These are phyloP conservation scores for Elongisporangium undulatum DNA, from an alignment of 352 stramenopile species.

Conservation along the genomic window DNA sequence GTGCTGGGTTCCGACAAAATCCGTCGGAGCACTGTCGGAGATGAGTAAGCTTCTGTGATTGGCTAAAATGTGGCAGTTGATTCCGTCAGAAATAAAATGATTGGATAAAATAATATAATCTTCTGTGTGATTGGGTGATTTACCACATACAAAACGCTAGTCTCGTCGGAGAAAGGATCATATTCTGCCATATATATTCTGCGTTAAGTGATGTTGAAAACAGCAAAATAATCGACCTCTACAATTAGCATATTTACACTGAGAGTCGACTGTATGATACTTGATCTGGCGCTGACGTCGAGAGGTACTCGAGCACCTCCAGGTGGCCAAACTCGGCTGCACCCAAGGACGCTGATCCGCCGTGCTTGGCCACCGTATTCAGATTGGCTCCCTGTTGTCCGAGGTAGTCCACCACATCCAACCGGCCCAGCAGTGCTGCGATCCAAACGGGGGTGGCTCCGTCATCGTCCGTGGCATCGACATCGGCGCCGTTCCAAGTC, in stretches of 20 bases:
- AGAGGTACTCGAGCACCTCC: slow-evolving; percentile 30
- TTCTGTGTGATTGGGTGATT: no score
- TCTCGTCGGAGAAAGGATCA: no score
- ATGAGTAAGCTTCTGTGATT: no score
- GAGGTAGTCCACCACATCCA: slow-evolving; percentile 30
- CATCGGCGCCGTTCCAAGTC: slow-evolving; percentile 9
- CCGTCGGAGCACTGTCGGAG: no score
- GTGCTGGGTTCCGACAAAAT: no score
- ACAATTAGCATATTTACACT: background rate
- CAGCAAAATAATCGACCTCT: background rate
- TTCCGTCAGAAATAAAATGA: no score
- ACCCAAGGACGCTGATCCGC: slow-evolving; percentile 16
- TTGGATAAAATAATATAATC: no score
- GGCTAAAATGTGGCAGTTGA: no score
- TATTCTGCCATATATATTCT: no score
- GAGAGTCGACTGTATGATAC: background rate
- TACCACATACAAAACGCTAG: no score
- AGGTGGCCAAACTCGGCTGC: slow-evolving; percentile 30
- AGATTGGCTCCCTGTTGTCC: slow-evolving; percentile 23
- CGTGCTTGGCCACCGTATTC: slow-evolving; percentile 10
- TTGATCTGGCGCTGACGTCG: slow-evolving; percentile 12
- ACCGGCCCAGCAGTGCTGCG: slow-evolving; percentile 25
- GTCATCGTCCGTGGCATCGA: slow-evolving; percentile 26
- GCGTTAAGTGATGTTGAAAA: no score
- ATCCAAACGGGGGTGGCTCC: slow-evolving; percentile 31